Evolutionary conservation across 2,329 filamentous ascomycete species (phyloP).

Genomic region (Fusarium praegraminearum): DNA sequence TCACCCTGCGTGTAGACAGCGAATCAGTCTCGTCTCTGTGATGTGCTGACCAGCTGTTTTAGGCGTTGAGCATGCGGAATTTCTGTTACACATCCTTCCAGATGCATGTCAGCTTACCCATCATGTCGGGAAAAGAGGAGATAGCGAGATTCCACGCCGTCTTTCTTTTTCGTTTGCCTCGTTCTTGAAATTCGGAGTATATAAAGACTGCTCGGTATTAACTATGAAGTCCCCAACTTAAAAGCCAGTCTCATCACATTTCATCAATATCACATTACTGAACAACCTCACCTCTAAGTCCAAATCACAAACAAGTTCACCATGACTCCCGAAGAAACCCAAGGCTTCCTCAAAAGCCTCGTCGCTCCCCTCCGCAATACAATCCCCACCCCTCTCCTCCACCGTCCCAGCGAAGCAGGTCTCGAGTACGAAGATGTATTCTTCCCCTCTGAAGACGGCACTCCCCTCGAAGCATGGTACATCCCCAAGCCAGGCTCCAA

Average conservation of each 20-base stretch:
- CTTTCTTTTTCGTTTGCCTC: too few species aligned
- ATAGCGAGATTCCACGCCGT: background rate
- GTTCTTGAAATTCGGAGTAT: background rate
- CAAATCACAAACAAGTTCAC: background rate
- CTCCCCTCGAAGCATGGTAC: conserved; percentile 5
- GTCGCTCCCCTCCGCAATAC: conserved; percentile 3
- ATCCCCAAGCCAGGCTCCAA: background rate
- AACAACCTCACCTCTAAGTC: fast-evolving
- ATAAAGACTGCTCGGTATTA: background rate
- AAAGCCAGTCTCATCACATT: background rate
- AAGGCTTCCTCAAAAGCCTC: conserved; percentile 2
- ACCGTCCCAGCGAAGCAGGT: background rate
- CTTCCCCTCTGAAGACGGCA: conserved; percentile 8
- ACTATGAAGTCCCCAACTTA: fast-evolving
- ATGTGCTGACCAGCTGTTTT: background rate
- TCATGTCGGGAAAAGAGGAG: background rate
- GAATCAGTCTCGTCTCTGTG: background rate
- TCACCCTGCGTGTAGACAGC: background rate
- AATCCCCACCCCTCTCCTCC: background rate
- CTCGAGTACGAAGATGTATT: conserved; percentile 1
- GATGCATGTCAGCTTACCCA: conserved; percentile 1
- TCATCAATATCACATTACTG: background rate
- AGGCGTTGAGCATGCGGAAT: too few species aligned
- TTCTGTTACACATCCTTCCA: background rate
- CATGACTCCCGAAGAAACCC: conserved; percentile 8